phyloP scores from a whole-genome alignment of 768 basidiomycete species.

The Leucosporidium scottii region DNA sequence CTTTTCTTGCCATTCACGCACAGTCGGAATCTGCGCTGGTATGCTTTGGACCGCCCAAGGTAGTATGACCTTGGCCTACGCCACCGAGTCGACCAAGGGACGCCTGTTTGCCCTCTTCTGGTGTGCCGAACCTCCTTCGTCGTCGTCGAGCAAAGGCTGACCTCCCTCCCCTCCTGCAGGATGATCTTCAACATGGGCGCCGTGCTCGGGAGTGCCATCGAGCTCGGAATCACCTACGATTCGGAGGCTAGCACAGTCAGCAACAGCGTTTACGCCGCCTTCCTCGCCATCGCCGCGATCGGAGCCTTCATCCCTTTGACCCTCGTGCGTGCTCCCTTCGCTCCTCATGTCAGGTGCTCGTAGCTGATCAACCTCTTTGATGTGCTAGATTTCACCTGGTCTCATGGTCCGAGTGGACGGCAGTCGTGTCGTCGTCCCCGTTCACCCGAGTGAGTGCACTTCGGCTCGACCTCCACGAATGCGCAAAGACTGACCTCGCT shows the following conservation, averaged over 20 bases:
- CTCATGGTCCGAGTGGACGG: slow-evolving; percentile 58
- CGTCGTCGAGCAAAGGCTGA: background rate
- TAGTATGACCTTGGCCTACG: slow-evolving; percentile 75
- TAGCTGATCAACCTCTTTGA: background rate
- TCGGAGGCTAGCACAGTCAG: slow-evolving; percentile 27
- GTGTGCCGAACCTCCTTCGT: background rate
- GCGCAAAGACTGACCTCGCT: slow-evolving; percentile 52
- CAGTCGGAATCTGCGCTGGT: slow-evolving; percentile 60
- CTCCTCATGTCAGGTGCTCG: background rate
- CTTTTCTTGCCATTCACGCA: slow-evolving; percentile 45
- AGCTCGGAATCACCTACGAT: slow-evolving; percentile 26
- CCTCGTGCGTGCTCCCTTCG: slow-evolving; percentile 47
- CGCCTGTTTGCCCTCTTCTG: slow-evolving; percentile 20
- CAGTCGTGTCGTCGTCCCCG: slow-evolving; percentile 11
- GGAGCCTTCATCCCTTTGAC: slow-evolving; percentile 41
- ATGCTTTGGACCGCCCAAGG: slow-evolving; percentile 79
- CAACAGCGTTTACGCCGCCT: slow-evolving; percentile 56
- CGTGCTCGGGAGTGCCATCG: slow-evolving; percentile 33
- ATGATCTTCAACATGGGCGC: slow-evolving; percentile 59
- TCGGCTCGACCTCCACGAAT: slow-evolving; percentile 48
- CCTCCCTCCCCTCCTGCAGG: slow-evolving; percentile 50
- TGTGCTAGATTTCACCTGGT: slow-evolving; percentile 49
- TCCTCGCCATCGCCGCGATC: slow-evolving; percentile 54
- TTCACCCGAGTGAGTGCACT: slow-evolving; percentile 11
- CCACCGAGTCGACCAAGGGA: slow-evolving; percentile 46